Evolutionary conservation across 768 basidiomycete species (phyloP), one percentile per base, ranked within the genome.

Genomic region (Xanthoconium stramineum): DNA sequence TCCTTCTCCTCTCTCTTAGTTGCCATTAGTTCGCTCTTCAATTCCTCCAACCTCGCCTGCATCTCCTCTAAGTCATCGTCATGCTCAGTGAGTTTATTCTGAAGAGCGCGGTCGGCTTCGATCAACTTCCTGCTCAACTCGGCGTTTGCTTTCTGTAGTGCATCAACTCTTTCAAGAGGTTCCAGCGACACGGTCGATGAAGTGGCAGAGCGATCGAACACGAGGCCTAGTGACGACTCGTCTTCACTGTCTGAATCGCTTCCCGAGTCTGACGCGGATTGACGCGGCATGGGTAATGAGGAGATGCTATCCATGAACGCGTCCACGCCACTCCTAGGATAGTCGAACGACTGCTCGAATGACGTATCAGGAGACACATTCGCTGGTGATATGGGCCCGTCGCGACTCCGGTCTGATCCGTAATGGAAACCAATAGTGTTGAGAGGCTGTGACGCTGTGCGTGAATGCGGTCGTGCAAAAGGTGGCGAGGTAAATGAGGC

Each of bases 1-100:
- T 98, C 95, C 74, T 98, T 97, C 72, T 98, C 94, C 64, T 98
- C 94, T 39, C 91, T 81, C 70, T 91, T 90, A 6, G 89, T 86
- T 7, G 87, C 80, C 14, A 78, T 85, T 9, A 97, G 76, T 70
- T 97, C 95, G 13, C 76, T 81, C 59, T 80, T 76, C 57, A 88
- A 70, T 67, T 97, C 92, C 55, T 97, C 94, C 55, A 96, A 68
- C 32, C 82, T 78, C 5, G 72, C 73, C 64, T 95, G 86, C 72
- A 91, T 81, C 56, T 93, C 89, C 61, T 91, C 89, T 30, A 95
- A 71, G 63, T 94, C 88, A n/a, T 76, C 69, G 69, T 96, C 94
- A 61, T 93, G 91, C 50, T 93, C 89, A 12, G 72, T 70, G 14
- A 94, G 76, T 60, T 84, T 84, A 40, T 78, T 78, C 64, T 86